phyloP scores from a whole-genome alignment of 2,329 filamentous ascomycete species.

The Xylaria sp. region DNA sequence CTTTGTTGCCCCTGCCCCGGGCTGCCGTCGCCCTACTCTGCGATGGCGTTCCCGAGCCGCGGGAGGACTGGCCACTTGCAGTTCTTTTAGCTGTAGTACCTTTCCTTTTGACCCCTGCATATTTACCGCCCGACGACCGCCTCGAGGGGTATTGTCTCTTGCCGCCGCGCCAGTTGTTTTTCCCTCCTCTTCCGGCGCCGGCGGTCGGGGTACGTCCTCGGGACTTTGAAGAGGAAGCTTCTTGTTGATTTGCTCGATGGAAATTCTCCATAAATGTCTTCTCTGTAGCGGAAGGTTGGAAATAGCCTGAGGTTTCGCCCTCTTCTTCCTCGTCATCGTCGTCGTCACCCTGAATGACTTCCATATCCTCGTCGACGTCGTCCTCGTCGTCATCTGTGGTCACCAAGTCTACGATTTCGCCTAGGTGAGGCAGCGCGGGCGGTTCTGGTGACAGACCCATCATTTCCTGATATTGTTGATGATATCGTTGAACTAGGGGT shows the following conservation, averaged over 20 bases:
- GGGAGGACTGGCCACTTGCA: conserved; percentile 21
- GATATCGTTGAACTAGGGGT: conserved; percentile 58
- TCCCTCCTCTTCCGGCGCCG: conserved; percentile 31
- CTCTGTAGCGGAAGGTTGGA: conserved; percentile 41
- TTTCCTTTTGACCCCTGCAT: conserved; percentile 32
- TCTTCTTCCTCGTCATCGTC: conserved; percentile 35
- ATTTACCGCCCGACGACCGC: conserved; percentile 26
- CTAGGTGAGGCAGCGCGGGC: conserved; percentile 17
- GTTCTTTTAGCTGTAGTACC: conserved; percentile 16
- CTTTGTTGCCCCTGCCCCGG: conserved; percentile 18
- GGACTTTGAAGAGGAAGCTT: conserved; percentile 25
- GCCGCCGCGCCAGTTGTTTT: conserved; percentile 30
- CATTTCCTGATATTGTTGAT: conserved; percentile 56
- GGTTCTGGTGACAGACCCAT: conserved; percentile 44
- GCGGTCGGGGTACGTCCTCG: conserved; percentile 23
- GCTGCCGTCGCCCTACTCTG: conserved; percentile 6
- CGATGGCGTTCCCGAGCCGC: conserved; percentile 12
- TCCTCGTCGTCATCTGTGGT: conserved; percentile 44
- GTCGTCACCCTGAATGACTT: conserved; percentile 28
- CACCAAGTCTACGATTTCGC: conserved; percentile 57
- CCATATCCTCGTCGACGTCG: conserved; percentile 26
- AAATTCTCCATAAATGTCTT: conserved; percentile 41
- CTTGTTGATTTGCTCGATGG: conserved; percentile 23
- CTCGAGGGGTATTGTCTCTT: conserved; percentile 31
- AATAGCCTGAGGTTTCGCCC: conserved; percentile 55